phyloP scores from a whole-genome alignment of 345 rosid species.

The Eucalyptus cloeziana region DNA sequence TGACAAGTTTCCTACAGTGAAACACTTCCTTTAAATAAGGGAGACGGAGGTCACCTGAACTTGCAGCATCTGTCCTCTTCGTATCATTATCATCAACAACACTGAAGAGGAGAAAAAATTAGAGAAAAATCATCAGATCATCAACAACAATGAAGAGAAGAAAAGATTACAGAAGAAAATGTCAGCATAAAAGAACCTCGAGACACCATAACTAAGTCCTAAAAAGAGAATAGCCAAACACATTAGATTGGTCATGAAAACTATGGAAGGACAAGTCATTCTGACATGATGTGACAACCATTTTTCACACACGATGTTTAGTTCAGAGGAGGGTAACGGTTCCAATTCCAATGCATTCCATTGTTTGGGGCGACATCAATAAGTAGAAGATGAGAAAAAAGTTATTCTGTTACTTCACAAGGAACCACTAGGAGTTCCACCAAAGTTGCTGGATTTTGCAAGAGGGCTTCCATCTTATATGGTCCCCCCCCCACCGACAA shows the following conservation, averaged over 20 bases:
- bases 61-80: conserved; percentile 23
- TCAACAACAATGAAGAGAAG: not conserved
- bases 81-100: conserved; percentile 51
- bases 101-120: conserved; percentile 11
- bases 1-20: not conserved
- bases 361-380: not conserved
- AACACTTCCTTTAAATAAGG: not conserved
- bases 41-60: conserved; percentile 35
- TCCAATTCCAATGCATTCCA: not conserved
- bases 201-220: not conserved
- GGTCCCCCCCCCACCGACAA: not conserved
- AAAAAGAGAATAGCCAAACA: not conserved
- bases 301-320: not conserved
- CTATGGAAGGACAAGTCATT: not conserved
- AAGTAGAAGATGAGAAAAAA: not conserved
- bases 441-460: not conserved
- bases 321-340: not conserved
- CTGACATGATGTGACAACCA: not conserved
- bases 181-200: not conserved
- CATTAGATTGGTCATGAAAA: not conserved
- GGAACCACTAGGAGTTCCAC: not conserved
- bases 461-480: not conserved
- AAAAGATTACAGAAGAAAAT: not conserved
- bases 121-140: not conserved
- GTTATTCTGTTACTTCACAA: not conserved